Evolutionary conservation across 1,284 basidiomycete species (phyloP).

Genomic region (Coniferiporia weirii): DNA sequence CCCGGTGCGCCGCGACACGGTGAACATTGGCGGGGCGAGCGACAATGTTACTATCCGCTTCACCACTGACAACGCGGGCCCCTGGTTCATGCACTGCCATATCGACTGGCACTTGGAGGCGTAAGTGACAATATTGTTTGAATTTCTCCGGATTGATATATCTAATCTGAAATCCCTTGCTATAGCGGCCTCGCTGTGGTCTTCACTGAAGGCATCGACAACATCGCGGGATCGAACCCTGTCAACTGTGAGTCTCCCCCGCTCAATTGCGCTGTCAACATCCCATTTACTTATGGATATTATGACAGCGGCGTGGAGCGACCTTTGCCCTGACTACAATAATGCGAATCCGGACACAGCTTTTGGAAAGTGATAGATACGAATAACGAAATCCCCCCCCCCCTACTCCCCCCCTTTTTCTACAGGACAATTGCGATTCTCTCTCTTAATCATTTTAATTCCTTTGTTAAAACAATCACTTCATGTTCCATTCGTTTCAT

Average conservation of each 20-base stretch:
- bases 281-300: neutral
- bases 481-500: no score
- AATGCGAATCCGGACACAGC: slow-evolving; percentile 10
- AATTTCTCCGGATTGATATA: slow-evolving; percentile 27
- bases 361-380: neutral
- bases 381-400: no score
- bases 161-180: slow-evolving; percentile 27
- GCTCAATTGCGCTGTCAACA: no score
- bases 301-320: slow-evolving; percentile 10
- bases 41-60: slow-evolving; percentile 32
- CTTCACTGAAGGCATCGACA: slow-evolving; percentile 33
- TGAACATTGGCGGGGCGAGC: slow-evolving; percentile 24
- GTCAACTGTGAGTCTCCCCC: slow-evolving; percentile 21
- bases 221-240: slow-evolving; percentile 22
- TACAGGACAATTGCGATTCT: no score
- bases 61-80: slow-evolving; percentile 42
- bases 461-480: no score
- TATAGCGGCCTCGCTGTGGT: slow-evolving; percentile 37
- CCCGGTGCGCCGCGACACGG: slow-evolving; percentile 33
- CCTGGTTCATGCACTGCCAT: slow-evolving; percentile 46
- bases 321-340: slow-evolving; percentile 13
- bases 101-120: slow-evolving; percentile 41
- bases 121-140: slow-evolving; percentile 31
- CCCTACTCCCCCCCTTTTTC: no score
- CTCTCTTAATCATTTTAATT: no score